Conservation (phyloP, 2,329 filamentous ascomycete species). For the Cordyceps tenuipes region DNA sequence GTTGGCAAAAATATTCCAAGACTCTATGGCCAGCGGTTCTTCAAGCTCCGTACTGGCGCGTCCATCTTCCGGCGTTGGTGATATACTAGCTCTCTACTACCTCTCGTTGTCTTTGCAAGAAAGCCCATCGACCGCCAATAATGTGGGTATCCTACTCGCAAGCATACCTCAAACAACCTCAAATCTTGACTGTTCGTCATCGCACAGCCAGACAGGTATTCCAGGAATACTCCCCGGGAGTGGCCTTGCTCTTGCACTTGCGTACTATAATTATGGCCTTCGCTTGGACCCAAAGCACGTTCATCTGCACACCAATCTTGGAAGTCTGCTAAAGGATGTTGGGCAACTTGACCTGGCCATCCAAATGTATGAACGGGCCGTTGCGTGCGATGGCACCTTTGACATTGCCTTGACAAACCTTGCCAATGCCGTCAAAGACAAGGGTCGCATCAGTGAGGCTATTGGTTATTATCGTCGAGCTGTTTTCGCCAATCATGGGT, state of each 20-base stretch:
- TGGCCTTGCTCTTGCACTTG: constrained; percentile 76
- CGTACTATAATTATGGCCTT: constrained; percentile 93
- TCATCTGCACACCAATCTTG: constrained; percentile 92
- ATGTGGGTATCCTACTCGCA: constrained; percentile 93
- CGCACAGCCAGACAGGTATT: constrained; percentile 36
- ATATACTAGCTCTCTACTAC: constrained; percentile 93
- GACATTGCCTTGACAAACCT: constrained; percentile 95
- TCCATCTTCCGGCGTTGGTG: constrained; percentile 69
- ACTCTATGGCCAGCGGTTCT: constrained; percentile 74
- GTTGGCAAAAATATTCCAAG: constrained; percentile 94
- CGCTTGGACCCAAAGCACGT: constrained; percentile 82
- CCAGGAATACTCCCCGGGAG: constrained; percentile 79
- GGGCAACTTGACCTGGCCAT: constrained; percentile 88
- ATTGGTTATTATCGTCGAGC: constrained; percentile 88
- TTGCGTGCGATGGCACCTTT: constrained; percentile 85
- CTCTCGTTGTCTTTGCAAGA: constrained; percentile 88
- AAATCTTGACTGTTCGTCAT: constrained; percentile 19
- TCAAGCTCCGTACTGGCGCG: constrained; percentile 45
- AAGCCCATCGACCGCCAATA: constrained; percentile 95
- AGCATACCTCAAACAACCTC: constrained; percentile 66
- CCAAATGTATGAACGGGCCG: constrained; percentile 93
- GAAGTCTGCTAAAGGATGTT: constrained; percentile 91
- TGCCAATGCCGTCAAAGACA: constrained; percentile 95
- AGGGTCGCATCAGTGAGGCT: constrained; percentile 83
- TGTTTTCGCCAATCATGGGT: constrained; percentile 85